phyloP scores from a whole-genome alignment of 441 rosid species.

The Erodium moschatum region DNA sequence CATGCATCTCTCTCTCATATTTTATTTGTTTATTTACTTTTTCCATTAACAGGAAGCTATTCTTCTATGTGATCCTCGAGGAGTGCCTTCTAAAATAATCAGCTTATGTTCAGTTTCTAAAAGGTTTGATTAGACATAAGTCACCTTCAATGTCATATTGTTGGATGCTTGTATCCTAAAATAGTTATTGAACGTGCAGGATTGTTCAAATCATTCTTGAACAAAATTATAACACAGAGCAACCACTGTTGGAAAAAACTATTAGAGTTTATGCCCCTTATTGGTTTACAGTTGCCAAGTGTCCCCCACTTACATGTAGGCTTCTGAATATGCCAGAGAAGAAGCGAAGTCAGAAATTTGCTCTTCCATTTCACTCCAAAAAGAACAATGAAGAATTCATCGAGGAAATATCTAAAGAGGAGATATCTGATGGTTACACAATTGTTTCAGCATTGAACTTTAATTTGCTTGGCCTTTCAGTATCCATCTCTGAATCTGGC shows the following conservation, averaged over 20 bases:
- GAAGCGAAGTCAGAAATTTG: constrained; percentile 43
- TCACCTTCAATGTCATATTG: not conserved
- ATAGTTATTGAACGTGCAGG: constrained; percentile 40
- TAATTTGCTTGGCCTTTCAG: constrained; percentile 59
- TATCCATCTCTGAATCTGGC: constrained; percentile 47
- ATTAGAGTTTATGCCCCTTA: constrained; percentile 83
- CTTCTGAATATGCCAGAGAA: constrained; percentile 50
- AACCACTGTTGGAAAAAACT: constrained; percentile 43
- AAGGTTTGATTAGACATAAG: constrained; percentile 42
- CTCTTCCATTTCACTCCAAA: constrained; percentile 49
- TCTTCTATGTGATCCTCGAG: constrained; percentile 73
- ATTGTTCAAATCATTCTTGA: constrained; percentile 75
- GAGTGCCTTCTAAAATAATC: constrained; percentile 68
- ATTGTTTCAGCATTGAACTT: constrained; percentile 93
- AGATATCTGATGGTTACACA: constrained; percentile 75
- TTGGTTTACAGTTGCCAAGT: constrained; percentile 83
- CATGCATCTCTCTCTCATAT: not conserved
- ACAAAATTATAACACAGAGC: constrained; percentile 69
- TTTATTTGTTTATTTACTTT: not conserved
- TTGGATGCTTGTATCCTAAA: constrained; percentile 24
- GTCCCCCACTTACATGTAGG: constrained; percentile 71
- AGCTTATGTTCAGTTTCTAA: constrained; percentile 80
- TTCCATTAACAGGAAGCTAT: constrained; percentile 59
- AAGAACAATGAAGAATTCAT: constrained; percentile 33
- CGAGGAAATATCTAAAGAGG: constrained; percentile 74